Evolutionary conservation across 371 early-diverging fungal genomes (phyloP), one percentile per base, ranked within the genome.

Genomic region (Parasitella parasitica): DNA sequence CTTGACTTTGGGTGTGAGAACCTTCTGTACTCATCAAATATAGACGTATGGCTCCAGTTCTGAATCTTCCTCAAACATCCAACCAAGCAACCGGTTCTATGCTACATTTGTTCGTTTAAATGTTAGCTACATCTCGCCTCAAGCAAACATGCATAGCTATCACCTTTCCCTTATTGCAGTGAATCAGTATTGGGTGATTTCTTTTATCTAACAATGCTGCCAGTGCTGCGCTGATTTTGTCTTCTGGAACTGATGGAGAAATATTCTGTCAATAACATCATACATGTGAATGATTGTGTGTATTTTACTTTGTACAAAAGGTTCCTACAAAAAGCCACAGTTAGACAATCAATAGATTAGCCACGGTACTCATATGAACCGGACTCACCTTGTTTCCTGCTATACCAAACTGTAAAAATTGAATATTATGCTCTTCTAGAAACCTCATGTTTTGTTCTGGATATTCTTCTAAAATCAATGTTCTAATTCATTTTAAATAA

Each of bases 91-190:
- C 98, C 98, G 4, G 97, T 97, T 7, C 98, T 90, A 71, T 97
- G 97, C 85, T 89, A 72, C 16, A 16, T 13, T 26, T 16, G 8
- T 11, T 41, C 20, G 41, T 20, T 22, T 43, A 46, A 46, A 46
- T 46, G 46, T 46, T 46, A 46, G 11, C 11, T 24, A 46, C 11
- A 18, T 9, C 12, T 22, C 12, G 12, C 2, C 11, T 11, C 2
- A 3, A 11, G 20, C 4, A 3, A 20, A 6, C 20, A 11, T 32
- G 34, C 30, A 39, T 32, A 18, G 24, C 16, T 6, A 41, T 54
- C 79, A 90, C 91, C 80, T 97, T 97, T 60, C 98, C 98, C 77
- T 97, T 97, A 75, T 97, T 97, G 73, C 98, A 97, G 68, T 97
- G 98, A 30, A 97, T 92, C 20, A 97, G 70, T 39, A 96, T 92